Percentiles rank a stretch among this genome's conserved stretches.
phyloP scores from a whole-genome alignment of 441 rosid genomes.

The Croton setiger region DNA sequence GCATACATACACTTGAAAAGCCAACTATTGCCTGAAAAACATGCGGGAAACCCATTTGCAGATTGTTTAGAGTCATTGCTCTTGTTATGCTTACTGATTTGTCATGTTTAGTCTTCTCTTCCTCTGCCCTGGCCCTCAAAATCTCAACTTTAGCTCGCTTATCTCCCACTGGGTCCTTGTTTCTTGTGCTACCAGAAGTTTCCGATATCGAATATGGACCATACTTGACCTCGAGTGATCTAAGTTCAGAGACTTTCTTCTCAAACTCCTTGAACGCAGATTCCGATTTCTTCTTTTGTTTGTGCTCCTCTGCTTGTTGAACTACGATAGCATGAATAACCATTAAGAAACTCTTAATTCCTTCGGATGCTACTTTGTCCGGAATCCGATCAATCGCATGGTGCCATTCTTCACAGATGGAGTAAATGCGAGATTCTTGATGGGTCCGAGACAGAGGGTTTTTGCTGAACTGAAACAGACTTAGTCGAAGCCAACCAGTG shows the following conservation, averaged over 20 bases:
- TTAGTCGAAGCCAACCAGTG: conserved; percentile 86
- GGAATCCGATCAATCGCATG: conserved; percentile 77
- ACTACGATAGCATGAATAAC: conserved; percentile 76
- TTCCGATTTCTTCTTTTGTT: conserved; percentile 73
- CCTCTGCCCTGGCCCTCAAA: conserved; percentile 65
- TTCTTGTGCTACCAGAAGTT: conserved; percentile 21
- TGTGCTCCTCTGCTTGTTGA: conserved; percentile 78
- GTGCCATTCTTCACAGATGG: conserved; percentile 84
- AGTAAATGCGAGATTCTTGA: conserved; percentile 73
- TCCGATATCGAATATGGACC: conserved; percentile 63
- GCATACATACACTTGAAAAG: conserved; percentile 90
- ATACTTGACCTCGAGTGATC: conserved; percentile 67
- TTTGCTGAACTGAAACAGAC: conserved; percentile 82
- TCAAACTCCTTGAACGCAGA: conserved; percentile 49
- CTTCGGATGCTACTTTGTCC: conserved; percentile 93
- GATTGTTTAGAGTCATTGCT: conserved; percentile 75
- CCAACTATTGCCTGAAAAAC: conserved; percentile 90
- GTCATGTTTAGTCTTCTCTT: conserved; percentile 75
- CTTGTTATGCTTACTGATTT: conserved; percentile 68
- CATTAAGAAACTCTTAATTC: conserved; percentile 71
- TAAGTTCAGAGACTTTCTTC: conserved; percentile 50
- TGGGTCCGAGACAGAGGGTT: conserved; percentile 39
- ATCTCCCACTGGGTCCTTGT: conserved; percentile 49
- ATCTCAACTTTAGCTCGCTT: conserved; percentile 66
- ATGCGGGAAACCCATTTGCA: conserved; percentile 90